Evolutionary conservation across 352 stramenopile genomes (phyloP).

Genomic region (Phytophthora megakarya): DNA sequence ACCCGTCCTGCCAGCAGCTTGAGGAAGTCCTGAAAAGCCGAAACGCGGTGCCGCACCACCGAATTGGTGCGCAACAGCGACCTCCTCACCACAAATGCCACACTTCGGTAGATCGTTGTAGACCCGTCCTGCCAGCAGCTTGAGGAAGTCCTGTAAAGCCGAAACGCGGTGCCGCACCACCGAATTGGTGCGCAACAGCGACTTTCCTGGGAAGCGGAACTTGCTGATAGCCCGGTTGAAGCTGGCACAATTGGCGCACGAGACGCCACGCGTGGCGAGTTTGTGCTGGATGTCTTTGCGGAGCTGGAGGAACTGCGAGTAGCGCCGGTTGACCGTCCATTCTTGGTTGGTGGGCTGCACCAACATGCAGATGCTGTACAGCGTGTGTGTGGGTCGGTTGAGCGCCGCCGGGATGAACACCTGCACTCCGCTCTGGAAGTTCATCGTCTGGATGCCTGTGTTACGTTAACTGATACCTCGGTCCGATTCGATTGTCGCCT

Average conservation of each 20-base stretch:
- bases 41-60: slow-evolving; percentile 70
- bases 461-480: slow-evolving; percentile 21
- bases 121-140: slow-evolving; percentile 66
- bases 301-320: slow-evolving; percentile 87
- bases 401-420: slow-evolving; percentile 84
- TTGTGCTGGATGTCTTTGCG: slow-evolving; percentile 66
- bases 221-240: slow-evolving; percentile 66
- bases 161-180: slow-evolving; percentile 72
- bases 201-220: slow-evolving; percentile 72
- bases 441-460: slow-evolving; percentile 17
- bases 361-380: slow-evolving; percentile 85
- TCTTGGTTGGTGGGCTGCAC: slow-evolving; percentile 81
- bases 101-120: slow-evolving; percentile 84
- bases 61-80: slow-evolving; percentile 78
- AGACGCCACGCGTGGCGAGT: slow-evolving; percentile 39
- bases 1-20: slow-evolving; percentile 69
- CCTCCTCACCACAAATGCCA: slow-evolving; percentile 65
- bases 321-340: slow-evolving; percentile 86
- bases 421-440: slow-evolving; percentile 64
- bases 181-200: slow-evolving; percentile 70
- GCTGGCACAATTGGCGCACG: slow-evolving; percentile 67
- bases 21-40: slow-evolving; percentile 72
- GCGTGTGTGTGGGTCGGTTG: slow-evolving; percentile 81
- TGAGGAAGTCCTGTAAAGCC: slow-evolving; percentile 71
- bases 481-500: slow-evolving; percentile 7